Conservation (phyloP, 2,329 filamentous ascomycete genomes). For the Clonostachys rhizophaga region DNA sequence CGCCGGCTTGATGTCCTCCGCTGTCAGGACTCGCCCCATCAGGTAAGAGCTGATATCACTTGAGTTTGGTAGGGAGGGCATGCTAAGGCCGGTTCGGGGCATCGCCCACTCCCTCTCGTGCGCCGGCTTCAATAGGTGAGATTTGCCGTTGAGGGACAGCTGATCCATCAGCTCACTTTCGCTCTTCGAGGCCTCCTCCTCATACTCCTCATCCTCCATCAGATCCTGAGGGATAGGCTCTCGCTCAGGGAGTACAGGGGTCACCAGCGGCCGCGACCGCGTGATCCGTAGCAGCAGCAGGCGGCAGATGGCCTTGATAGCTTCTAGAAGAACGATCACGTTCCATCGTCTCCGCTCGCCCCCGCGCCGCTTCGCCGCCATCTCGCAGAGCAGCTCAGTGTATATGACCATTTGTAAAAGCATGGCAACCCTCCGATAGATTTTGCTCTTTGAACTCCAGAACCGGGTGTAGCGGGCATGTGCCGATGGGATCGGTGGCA, state of each 20-base stretch:
- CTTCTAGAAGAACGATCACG: constrained; percentile 79
- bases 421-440: constrained; percentile 79
- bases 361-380: constrained; percentile 84
- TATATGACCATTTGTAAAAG: constrained; percentile 88
- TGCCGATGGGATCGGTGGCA: constrained; percentile 47
- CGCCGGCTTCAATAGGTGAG: constrained; percentile 20
- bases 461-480: constrained; percentile 65
- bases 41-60: constrained; percentile 84
- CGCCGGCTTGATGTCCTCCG: constrained; percentile 94
- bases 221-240: constrained; percentile 66
- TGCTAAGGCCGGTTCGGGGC: constrained; percentile 85
- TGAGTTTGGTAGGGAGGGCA: constrained; percentile 77
- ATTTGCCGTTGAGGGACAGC: constrained; percentile 16
- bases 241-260: constrained; percentile 79
- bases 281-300: constrained; percentile 79
- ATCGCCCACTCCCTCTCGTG: constrained; percentile 72
- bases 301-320: constrained; percentile 79
- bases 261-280: constrained; percentile 75
- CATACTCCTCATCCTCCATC: constrained; percentile 29
- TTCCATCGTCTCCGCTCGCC: constrained; percentile 80
- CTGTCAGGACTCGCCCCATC: constrained; percentile 83
- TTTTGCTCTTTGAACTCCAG: constrained; percentile 57
- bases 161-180: constrained; percentile 38
- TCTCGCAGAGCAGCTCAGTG: constrained; percentile 94
- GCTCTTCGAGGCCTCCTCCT: constrained; percentile 30